Percentiles rank a stretch among this genome's conserved stretches.
These are phyloP conservation scores for Cubamyces sp. DNA, from an alignment of 768 basidiomycete genomes.

Conservation along the genomic window DNA sequence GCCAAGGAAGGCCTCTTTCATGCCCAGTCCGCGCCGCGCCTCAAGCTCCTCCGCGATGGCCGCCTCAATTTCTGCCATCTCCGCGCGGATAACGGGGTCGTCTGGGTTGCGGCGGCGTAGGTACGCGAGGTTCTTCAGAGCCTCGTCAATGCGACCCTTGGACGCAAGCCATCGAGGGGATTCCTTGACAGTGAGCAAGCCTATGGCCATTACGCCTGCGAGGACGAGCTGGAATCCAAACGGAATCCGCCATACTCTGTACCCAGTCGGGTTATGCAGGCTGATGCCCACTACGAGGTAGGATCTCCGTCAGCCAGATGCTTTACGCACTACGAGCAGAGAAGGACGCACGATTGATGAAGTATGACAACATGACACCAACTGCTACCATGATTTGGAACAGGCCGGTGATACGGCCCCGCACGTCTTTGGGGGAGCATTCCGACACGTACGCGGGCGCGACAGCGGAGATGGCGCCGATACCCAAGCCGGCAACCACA, in stretches of 20 bases:
- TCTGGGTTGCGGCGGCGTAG: constrained; percentile 51
- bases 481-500: constrained; percentile 77
- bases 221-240: constrained; percentile 79
- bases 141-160: constrained; percentile 58
- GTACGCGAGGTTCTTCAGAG: constrained; percentile 63
- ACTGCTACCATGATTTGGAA: constrained; percentile 91
- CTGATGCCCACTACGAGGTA: constrained; percentile 56
- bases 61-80: constrained; percentile 82
- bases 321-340: background rate
- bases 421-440: constrained; percentile 84
- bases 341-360: constrained; percentile 66
- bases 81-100: constrained; percentile 52
- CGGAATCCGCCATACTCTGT: constrained; percentile 68
- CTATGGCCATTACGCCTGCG: constrained; percentile 69
- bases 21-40: constrained; percentile 64
- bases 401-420: constrained; percentile 82
- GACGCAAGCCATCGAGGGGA: constrained; percentile 80
- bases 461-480: constrained; percentile 85
- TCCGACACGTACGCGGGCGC: constrained; percentile 88
- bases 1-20: constrained; percentile 72
- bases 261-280: constrained; percentile 50
- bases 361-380: constrained; percentile 87
- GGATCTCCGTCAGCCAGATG: constrained; percentile 1
- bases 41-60: constrained; percentile 74
- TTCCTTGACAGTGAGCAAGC: constrained; percentile 73